phyloP scores from a whole-genome alignment of 495 filamentous ascomycete genomes.

The Cercophora samala region DNA sequence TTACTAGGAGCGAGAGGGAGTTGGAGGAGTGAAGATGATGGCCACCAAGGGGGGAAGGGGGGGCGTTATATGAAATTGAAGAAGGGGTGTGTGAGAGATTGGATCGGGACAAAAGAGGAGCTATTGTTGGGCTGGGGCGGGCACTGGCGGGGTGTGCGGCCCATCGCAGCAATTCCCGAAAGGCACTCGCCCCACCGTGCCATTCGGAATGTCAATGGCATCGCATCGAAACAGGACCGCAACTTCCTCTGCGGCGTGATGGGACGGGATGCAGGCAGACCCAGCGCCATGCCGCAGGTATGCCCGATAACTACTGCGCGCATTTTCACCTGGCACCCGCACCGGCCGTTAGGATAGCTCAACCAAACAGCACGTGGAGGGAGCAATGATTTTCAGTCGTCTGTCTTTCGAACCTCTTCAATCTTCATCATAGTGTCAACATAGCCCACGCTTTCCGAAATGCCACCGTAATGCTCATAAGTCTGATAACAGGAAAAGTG shows the following conservation, averaged over 20 bases:
- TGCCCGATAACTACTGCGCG: background rate
- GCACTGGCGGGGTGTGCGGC: background rate
- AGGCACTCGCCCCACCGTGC: constrained; percentile 6
- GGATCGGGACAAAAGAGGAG: constrained; percentile 9
- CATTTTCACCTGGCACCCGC: background rate
- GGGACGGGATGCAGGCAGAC: background rate
- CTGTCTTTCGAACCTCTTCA: too few relatives aligned
- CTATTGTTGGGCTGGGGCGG: constrained; percentile 9
- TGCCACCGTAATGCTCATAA: too few relatives aligned
- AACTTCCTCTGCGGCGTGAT: background rate
- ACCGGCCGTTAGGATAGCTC: background rate
- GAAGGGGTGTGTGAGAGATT: background rate
- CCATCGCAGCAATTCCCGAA: constrained; percentile 1
- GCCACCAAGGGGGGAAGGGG: background rate
- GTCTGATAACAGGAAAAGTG: background rate
- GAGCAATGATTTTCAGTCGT: background rate
- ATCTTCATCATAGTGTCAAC: too few relatives aligned
- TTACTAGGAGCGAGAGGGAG: background rate
- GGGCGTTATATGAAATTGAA: background rate
- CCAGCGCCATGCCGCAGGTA: background rate
- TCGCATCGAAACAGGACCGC: constrained; percentile 1
- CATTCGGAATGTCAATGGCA: constrained; percentile 9
- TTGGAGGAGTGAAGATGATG: background rate
- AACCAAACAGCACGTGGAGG: background rate
- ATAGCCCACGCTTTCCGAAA: too few relatives aligned